Base-by-base conservation (phyloP, 805 yeast species). In the Candida sakaeoensis region DNA sequence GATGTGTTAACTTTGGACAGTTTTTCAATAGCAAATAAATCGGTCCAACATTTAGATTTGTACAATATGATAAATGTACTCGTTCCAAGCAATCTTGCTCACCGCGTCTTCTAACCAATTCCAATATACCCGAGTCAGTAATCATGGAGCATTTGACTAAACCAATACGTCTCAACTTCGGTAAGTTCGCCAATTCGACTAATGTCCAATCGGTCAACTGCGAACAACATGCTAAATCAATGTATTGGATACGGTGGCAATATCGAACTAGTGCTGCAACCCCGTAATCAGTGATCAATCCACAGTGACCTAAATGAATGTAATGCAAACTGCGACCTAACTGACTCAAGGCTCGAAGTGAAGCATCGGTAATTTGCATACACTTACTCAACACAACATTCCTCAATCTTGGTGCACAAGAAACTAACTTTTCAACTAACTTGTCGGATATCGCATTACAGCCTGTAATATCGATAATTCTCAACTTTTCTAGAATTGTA, bases 241-340 rank as follows among this genome's bases (percentile, higher is more conserved):
- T 87, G 59, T 90, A 91, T 53, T 87, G 95, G 42, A 91, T 79
- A 43, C 96, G 72, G 42, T 84, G 85, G 55, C 98, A 93, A 34
- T 75, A 73, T 47, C 83, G 74, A 9, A 87, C 85, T 44, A 91
- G 68, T 8, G 76, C 71, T 21, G 78, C 74, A 13, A 93, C 93
- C 15, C 97, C 97, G 45, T 72, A 75, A 63, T 91, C 98, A 1
- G 97, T 91, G 42, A 91, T 85, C 54, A 84, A 79, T 33, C 80
- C 75, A 66, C 99, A 93, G 65, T 91, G 98, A 13, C 98, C 98
- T 45, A 91, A 73, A 64, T 93, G 98, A 37, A 93, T 74, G 51
- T 89, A 88, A 54, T 89, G 96, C 49, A 91, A 69, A 49, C 82
- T 81, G 53, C 84, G 77, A 3, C 91, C 95, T 43, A 93, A 69